These are phyloP conservation scores for Kuraishia hungarica DNA, from an alignment of 805 yeast genomes.

Conservation along the genomic window DNA sequence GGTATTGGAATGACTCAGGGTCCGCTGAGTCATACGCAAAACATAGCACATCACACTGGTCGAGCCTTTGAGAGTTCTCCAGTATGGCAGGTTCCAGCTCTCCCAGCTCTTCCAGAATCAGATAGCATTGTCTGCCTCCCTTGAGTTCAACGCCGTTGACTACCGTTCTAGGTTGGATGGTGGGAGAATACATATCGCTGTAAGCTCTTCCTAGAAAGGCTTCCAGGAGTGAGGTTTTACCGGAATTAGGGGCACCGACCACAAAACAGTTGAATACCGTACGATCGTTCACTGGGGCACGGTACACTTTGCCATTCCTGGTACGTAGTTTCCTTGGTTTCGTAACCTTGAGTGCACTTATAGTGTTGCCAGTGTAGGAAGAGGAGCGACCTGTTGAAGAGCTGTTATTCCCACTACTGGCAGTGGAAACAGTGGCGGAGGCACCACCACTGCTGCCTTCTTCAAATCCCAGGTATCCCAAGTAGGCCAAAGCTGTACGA, in stretches of 20 bases:
- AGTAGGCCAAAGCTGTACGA: conserved; percentile 75
- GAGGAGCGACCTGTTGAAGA: conserved; percentile 9
- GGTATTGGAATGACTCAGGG: conserved; percentile 85
- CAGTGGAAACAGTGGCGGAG: conserved; percentile 5
- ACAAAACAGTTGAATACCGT: conserved; percentile 89
- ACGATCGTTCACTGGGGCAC: conserved; percentile 69
- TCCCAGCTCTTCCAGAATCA: conserved; percentile 85
- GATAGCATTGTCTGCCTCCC: conserved; percentile 93
- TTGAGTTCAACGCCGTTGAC: conserved; percentile 89
- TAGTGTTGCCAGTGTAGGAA: conserved; percentile 18
- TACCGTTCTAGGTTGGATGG: conserved; percentile 71
- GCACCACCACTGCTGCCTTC: conserved; percentile 15
- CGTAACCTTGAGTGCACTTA: conserved; percentile 66
- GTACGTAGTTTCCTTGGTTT: conserved; percentile 67
- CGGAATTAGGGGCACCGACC: conserved; percentile 78
- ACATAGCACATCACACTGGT: conserved; percentile 88
- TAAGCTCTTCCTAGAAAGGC: conserved; percentile 72
- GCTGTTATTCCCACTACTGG: conserved; percentile 8
- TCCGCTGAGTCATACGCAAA: conserved; percentile 90
- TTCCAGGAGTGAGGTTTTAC: conserved; percentile 79
- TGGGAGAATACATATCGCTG: conserved; percentile 68
- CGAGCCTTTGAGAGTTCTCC: conserved; percentile 58
- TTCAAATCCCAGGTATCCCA: conserved; percentile 88
- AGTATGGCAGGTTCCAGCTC: conserved; percentile 77
- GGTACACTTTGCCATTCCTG: conserved; percentile 52